Base-by-base conservation (phyloP, 2,329 filamentous ascomycete species). In the Zasmidium citrigriseum region DNA sequence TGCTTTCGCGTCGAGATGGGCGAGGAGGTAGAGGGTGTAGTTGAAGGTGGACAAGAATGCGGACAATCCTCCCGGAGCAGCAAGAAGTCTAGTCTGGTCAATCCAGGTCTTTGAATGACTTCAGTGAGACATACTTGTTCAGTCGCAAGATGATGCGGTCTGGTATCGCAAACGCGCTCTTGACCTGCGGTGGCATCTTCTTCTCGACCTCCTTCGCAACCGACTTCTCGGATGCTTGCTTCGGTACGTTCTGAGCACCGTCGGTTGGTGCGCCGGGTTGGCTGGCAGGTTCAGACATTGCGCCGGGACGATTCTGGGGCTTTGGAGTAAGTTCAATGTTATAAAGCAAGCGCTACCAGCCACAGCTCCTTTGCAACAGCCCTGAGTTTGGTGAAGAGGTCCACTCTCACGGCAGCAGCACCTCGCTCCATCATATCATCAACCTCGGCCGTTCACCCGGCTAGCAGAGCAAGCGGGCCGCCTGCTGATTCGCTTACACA, bases 21-120 rank as follows among this genome's bases (percentile, higher is more conserved):
- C 72, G 62, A 78, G 72, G 55, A 78, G 72, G 68, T 78, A 79
- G 64, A 79, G 73, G 52, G 73, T 72, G 69, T 78, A 79, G 68
- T 78, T 79, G 70, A 78, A 73, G 48, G 77, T 78, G 50, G 76
- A 78, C 65, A 79, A 76, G 70, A 77, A 76, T 21, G 76, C 66
- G 61, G 71, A 74, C 63, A 78, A 72, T 46, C 77, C 77, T 68
- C 77, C 77, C 20, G 77, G 77, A 46, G 70, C 72, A 57, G 76
- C 75, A 50, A 79, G 71, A 23, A 78, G 68, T 68, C 77, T 79
- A 54, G 57, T 22, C 48, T 34, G 50, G 22, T 49, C 51, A 52
- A 55, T 45, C n/a, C 34, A 18, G 46, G 24, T 24, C 11, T 12
- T 23, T 10, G 12, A 29, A 21, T 27, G 22, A 45, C 18, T n/a